phyloP scores from a whole-genome alignment of 2,329 filamentous ascomycete species.

The Grosmannia serpens region DNA sequence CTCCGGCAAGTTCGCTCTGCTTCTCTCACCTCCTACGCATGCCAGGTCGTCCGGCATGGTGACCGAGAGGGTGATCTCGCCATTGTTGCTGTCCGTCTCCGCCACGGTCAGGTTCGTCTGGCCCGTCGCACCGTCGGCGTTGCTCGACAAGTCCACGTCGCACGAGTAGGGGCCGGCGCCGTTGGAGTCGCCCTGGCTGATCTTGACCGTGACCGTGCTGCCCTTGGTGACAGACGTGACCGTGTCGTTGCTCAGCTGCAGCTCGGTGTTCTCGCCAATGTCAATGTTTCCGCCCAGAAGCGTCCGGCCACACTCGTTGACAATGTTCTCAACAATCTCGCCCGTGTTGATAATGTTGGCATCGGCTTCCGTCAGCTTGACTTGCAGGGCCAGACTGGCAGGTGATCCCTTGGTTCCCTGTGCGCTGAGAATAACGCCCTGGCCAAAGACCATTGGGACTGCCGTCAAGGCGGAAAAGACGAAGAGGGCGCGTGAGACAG shows the following conservation, averaged over 20 bases:
- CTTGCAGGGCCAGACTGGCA: constrained; percentile 27
- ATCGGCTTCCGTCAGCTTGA: constrained; percentile 39
- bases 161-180: constrained; percentile 43
- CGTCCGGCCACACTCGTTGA: constrained; percentile 50
- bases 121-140: constrained; percentile 30
- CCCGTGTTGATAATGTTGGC: constrained; percentile 48
- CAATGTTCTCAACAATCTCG: constrained; percentile 36
- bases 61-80: constrained; percentile 44
- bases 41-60: constrained; percentile 35
- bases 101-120: constrained; percentile 27
- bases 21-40: constrained; percentile 40
- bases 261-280: constrained; percentile 43
- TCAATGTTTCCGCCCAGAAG: constrained; percentile 50
- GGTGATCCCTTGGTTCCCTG: constrained; percentile 3
- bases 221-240: constrained; percentile 39
- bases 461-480: constrained; percentile 5
- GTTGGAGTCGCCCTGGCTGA: constrained; percentile 40
- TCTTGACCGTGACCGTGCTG: constrained; percentile 29
- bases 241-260: constrained; percentile 28
- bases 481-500: neutral
- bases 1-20: too few relatives aligned
- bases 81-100: constrained; percentile 22
- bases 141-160: constrained; percentile 37
- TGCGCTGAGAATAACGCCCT: constrained; percentile 7
- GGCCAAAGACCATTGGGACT: constrained; percentile 1